Base-by-base conservation (phyloP, 352 stramenopile genomes). In the Phytophthora multivora region DNA sequence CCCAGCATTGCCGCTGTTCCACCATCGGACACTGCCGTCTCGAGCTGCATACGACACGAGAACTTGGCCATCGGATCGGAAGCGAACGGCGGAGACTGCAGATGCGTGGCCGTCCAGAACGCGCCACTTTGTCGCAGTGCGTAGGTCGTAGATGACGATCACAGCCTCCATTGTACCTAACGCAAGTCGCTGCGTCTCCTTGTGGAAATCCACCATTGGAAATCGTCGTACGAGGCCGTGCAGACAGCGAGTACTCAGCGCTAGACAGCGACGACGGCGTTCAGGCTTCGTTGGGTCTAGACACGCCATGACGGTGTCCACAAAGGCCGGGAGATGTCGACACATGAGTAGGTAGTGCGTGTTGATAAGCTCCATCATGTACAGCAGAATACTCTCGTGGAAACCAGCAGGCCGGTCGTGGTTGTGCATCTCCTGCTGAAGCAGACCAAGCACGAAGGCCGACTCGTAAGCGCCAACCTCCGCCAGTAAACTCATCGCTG, bases 131-230 rank as follows among this genome's bases (percentile, higher is more conserved):
- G 86, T 96, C 2, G 87, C 86, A 0, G 86, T 96, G 9, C 89
- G 79, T 4, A 96, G 54, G 56, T 96, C 89, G 63, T 95, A 96
- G 43, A 96, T 92, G 26, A 96, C 51, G 40, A 96, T 94, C 39
- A 95, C 86, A 2, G 86, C 86, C 7, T 96, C 89, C 82, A 96
- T 92, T 7, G 87, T 95, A 3, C 87, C 89, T 5, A 96, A 63
- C 11, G 88, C 89, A 4, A 96, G 73, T 5, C 89, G 82, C 66
- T 96, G 89, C 3, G 87, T 94, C 39, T 93, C 75, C 53, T 91
- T 86, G 67, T 96, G 89, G 51, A 96, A 96, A 42, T 93, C 86
- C 1, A 95, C 73, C 88, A 96, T 96, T 2, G 87, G 87, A 51
- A 95, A 96, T 12, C 86, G 73, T 15, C 80, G 81, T 1, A 96